Conservation (phyloP, 129 eudicot genomes). For the Erigeron canadensis region DNA sequence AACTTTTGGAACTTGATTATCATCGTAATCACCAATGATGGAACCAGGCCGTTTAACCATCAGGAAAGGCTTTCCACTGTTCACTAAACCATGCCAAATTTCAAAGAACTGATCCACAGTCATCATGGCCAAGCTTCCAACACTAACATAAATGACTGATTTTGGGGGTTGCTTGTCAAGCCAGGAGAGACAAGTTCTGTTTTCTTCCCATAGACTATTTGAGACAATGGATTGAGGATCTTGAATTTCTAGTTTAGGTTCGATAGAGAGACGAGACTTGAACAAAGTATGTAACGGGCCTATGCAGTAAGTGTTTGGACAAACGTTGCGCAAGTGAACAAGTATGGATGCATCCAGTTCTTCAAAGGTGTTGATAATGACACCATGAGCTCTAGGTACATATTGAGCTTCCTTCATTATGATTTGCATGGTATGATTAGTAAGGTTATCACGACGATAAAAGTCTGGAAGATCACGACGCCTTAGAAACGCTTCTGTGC, state of each 20-base stretch:
- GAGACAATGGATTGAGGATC: slow-evolving; percentile 19
- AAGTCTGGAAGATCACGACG: slow-evolving; percentile 54
- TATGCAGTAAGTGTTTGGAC: slow-evolving; percentile 41
- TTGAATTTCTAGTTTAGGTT: slow-evolving; percentile 4
- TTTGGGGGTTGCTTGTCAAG: slow-evolving; percentile 40
- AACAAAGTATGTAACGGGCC: slow-evolving; percentile 52
- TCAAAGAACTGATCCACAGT: slow-evolving; percentile 37
- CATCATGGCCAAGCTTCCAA: slow-evolving; percentile 41
- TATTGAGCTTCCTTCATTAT: slow-evolving; percentile 21
- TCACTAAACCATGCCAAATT: slow-evolving; percentile 52
- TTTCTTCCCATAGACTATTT: slow-evolving; percentile 51
- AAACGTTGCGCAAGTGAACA: slow-evolving; percentile 32
- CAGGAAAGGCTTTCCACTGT: slow-evolving; percentile 35
- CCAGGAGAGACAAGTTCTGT: slow-evolving; percentile 45
- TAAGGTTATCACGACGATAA: slow-evolving; percentile 28
- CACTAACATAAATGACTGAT: slow-evolving; percentile 49
- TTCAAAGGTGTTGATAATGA: slow-evolving; percentile 52
- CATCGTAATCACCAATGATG: slow-evolving; percentile 18
- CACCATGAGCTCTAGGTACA: slow-evolving; percentile 40
- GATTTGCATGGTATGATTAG: slow-evolving; percentile 15
- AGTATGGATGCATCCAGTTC: slow-evolving; percentile 39
- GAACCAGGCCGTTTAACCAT: slow-evolving; percentile 49
- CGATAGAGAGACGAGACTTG: slow-evolving; percentile 25
- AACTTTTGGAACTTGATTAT: slow-evolving; percentile 10
- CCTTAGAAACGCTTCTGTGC: slow-evolving; percentile 39